Evolutionary conservation across 257 asterid genomes (phyloP).

Genomic region (Jaltomata sinuosa): DNA sequence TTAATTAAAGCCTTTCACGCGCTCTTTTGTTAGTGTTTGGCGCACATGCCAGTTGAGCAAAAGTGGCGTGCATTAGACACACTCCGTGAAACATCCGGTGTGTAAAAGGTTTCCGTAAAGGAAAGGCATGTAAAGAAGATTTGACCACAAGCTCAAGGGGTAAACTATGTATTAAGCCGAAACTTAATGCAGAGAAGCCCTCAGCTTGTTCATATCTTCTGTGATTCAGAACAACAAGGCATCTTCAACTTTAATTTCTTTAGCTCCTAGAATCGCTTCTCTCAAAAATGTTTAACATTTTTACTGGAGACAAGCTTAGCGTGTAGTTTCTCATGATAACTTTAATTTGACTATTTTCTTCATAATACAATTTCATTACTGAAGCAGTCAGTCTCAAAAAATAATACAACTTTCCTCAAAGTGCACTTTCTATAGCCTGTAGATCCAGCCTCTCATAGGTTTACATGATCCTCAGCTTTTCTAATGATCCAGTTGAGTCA

Average conservation of each 20-base stretch:
- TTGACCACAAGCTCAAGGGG: not conserved
- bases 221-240: not conserved
- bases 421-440: not conserved
- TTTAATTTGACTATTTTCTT: not conserved
- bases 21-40: not conserved
- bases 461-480: not conserved
- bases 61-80: not conserved
- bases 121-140: not conserved
- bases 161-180: not conserved
- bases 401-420: not conserved
- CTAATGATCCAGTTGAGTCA: not conserved
- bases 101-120: not conserved
- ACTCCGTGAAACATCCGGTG: not conserved
- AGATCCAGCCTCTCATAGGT: not conserved
- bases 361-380: not conserved
- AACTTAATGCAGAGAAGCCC: not conserved
- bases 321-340: not conserved
- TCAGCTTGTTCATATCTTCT: not conserved
- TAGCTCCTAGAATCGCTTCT: not conserved
- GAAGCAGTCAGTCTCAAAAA: not conserved
- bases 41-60: not conserved
- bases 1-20: not conserved
- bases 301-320: not conserved
- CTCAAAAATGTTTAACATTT: not conserved
- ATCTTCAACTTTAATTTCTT: not conserved